These are phyloP conservation scores for Amborella trichopoda DNA, from an alignment of 164 flowering plant species.

Conservation along the genomic window DNA sequence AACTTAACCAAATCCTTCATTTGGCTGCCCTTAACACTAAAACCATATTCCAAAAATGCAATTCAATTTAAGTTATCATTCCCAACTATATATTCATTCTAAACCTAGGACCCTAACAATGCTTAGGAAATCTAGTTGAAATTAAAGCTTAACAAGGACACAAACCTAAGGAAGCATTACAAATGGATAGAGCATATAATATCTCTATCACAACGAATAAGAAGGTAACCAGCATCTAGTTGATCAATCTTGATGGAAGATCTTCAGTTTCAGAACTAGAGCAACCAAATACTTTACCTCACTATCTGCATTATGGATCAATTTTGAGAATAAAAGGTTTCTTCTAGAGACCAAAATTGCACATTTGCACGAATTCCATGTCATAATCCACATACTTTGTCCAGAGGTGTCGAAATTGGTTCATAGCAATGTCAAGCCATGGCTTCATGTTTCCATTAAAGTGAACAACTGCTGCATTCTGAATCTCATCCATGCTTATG, in stretches of 20 bases:
- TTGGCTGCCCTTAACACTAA: too few species aligned
- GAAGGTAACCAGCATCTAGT: conserved; percentile 9
- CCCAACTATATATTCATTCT: too few species aligned
- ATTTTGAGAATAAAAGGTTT: conserved; percentile 1
- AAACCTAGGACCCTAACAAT: too few species aligned
- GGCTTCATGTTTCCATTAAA: conserved; percentile 94
- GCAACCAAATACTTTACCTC: conserved; percentile 2
- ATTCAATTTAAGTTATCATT: too few species aligned
- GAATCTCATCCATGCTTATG: conserved; percentile 84
- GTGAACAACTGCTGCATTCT: conserved; percentile 79
- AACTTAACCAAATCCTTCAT: too few species aligned
- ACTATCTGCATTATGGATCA: conserved; percentile 4
- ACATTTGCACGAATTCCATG: conserved; percentile 84
- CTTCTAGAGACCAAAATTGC: conserved; percentile 83
- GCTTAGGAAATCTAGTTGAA: too few species aligned
- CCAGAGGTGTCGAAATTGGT: conserved; percentile 73
- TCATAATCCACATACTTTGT: conserved; percentile 78
- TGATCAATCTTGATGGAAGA: conserved; percentile 6
- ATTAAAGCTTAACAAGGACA: not conserved
- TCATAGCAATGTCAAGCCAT: conserved; percentile 95
- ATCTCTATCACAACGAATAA: conserved; percentile 8
- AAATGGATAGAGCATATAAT: conserved; percentile 1
- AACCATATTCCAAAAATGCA: too few species aligned
- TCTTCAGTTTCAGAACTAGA: conserved; percentile 1
- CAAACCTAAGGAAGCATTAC: not conserved